Conservation (phyloP, 129 eudicot genomes). For the Pulicaria dysenterica region DNA sequence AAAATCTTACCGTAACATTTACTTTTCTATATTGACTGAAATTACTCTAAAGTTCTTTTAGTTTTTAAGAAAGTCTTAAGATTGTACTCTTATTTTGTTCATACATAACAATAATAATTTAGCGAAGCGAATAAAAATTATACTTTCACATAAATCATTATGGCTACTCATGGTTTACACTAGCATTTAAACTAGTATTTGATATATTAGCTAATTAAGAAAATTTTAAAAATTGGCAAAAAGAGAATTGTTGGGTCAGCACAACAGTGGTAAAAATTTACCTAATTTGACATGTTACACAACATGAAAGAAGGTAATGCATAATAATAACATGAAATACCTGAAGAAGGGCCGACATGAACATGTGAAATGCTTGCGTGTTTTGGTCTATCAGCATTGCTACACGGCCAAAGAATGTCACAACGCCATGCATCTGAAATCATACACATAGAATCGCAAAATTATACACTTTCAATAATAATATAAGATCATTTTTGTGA, state of each 20-base stretch:
- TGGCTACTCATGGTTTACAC: too few relatives aligned
- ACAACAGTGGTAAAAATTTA: neutral
- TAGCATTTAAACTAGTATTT: too few relatives aligned
- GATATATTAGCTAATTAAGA: too few relatives aligned
- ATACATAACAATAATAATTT: too few relatives aligned
- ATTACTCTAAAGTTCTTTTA: too few relatives aligned
- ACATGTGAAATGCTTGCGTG: conserved; percentile 80
- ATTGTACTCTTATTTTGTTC: too few relatives aligned
- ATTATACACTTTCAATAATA: conserved; percentile 5
- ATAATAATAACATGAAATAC: conserved; percentile 35
- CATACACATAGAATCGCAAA: neutral
- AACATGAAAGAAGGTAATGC: neutral
- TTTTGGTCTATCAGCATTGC: conserved; percentile 75
- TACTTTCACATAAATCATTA: too few relatives aligned
- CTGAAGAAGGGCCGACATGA: conserved; percentile 84
- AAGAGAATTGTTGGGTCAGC: neutral
- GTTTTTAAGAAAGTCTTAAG: too few relatives aligned
- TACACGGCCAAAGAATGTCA: conserved; percentile 67
- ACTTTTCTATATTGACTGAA: too few relatives aligned
- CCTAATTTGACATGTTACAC: neutral
- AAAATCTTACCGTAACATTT: too few relatives aligned
- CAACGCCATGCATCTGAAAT: conserved; percentile 81
- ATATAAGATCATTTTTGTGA: neutral
- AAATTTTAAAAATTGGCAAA: too few relatives aligned
- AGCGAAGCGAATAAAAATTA: too few relatives aligned